Conservation (phyloP, 108 stramenopile species). For the Nannochloropsis gaditana region DNA sequence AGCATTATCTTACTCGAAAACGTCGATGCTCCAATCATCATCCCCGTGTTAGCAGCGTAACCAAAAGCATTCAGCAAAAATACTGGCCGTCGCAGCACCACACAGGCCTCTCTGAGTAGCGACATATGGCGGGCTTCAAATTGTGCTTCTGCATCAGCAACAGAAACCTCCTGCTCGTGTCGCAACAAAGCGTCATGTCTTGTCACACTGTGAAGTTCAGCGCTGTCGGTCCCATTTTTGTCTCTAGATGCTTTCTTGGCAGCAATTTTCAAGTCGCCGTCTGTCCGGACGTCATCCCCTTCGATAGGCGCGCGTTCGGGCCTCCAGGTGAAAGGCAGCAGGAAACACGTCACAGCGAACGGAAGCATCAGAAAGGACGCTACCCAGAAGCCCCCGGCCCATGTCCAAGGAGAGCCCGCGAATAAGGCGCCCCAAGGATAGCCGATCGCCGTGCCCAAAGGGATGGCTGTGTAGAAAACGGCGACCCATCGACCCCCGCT, state of each 20-base stretch:
- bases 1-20: conserved; percentile 50
- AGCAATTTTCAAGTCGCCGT: no score
- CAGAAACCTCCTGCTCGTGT: not conserved
- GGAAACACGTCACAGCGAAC: conserved; percentile 37
- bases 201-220: no score
- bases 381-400: conserved; percentile 52
- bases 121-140: not conserved
- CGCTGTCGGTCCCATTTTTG: no score
- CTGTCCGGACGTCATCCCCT: not conserved
- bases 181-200: not conserved
- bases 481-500: conserved; percentile 51
- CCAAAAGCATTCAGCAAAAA: conserved; percentile 45
- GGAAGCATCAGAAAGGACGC: conserved; percentile 52
- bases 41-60: conserved; percentile 44
- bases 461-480: conserved; percentile 56
- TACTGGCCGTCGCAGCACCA: conserved; percentile 22
- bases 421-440: conserved; percentile 52
- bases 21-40: conserved; percentile 41
- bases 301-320: not conserved
- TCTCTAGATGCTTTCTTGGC: no score
- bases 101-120: not conserved
- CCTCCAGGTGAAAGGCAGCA: conserved; percentile 26
- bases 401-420: conserved; percentile 34
- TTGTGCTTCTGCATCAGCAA: not conserved
- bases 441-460: conserved; percentile 55